Conservation (phyloP, 2,329 filamentous ascomycete species). For the Chaetoscypha palmicola region DNA sequence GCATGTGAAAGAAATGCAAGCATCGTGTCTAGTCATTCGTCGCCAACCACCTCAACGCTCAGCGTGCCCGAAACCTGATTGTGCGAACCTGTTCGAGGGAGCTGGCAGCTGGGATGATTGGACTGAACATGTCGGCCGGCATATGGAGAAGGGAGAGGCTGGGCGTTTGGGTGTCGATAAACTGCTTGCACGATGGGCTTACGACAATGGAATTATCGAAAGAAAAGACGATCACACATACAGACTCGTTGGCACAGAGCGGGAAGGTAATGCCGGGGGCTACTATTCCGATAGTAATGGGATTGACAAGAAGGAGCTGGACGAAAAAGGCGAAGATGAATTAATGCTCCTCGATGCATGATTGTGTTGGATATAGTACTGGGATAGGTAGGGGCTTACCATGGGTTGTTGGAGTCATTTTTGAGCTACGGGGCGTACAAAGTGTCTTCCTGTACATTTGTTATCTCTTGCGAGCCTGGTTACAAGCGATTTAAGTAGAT, state of each 20-base stretch:
- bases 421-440: background rate
- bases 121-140: conserved; percentile 85
- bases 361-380: conserved; percentile 9
- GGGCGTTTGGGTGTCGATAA: conserved; percentile 49
- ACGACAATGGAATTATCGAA: conserved; percentile 58
- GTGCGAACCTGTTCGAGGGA: conserved; percentile 63
- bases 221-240: conserved; percentile 49
- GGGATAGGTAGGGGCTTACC: background rate
- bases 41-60: conserved; percentile 65
- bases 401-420: background rate
- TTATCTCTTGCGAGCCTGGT: too few relatives aligned
- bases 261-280: conserved; percentile 27
- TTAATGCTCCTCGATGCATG: conserved; percentile 15
- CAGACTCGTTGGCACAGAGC: conserved; percentile 42
- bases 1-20: conserved; percentile 63
- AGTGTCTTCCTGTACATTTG: background rate
- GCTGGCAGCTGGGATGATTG: conserved; percentile 77
- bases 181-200: conserved; percentile 53
- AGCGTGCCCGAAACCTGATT: conserved; percentile 65
- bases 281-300: conserved; percentile 31
- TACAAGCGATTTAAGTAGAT: too few relatives aligned
- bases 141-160: conserved; percentile 71
- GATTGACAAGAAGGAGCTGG: conserved; percentile 22
- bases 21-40: conserved; percentile 64
- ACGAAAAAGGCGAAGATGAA: conserved; percentile 22